phyloP scores from a whole-genome alignment of 192 early-diverging fungal genomes.

The Cladochytrium replicatum region DNA sequence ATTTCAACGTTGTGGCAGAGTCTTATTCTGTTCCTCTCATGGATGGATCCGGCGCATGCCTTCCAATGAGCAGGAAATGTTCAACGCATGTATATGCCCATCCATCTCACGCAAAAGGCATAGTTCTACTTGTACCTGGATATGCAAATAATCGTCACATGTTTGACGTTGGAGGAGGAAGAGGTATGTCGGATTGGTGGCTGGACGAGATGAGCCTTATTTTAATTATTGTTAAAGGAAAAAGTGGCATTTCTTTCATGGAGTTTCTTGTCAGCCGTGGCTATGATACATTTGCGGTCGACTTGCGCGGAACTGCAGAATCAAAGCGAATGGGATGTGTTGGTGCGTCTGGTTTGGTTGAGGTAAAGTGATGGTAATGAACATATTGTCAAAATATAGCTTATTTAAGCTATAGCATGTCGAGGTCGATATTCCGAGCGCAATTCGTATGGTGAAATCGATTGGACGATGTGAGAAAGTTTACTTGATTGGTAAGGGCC shows the following conservation, averaged over 20 bases:
- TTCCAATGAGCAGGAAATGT: slow-evolving; percentile 34
- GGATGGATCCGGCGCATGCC: slow-evolving; percentile 8
- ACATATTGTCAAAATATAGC: too few species aligned
- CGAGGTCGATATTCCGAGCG: slow-evolving; percentile 36
- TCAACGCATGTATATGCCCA: slow-evolving; percentile 15
- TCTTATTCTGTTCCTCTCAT: slow-evolving; percentile 19
- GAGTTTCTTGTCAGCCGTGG: slow-evolving; percentile 28
- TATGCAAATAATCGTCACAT: slow-evolving; percentile 32
- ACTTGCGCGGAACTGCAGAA: slow-evolving; percentile 29
- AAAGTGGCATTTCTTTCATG: slow-evolving; percentile 27
- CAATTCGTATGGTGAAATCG: slow-evolving; percentile 26
- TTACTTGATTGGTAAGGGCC: slow-evolving; percentile 35
- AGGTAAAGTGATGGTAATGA: not conserved
- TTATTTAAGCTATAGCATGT: too few species aligned
- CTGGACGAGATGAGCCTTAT: not conserved
- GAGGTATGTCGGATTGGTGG: slow-evolving; percentile 10
- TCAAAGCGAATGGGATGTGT: slow-evolving; percentile 15
- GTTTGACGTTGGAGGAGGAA: slow-evolving; percentile 34
- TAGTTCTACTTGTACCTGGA: slow-evolving; percentile 31
- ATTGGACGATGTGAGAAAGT: slow-evolving; percentile 25
- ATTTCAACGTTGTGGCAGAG: slow-evolving; percentile 24
- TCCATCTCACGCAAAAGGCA: slow-evolving; percentile 15
- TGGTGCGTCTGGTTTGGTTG: not conserved
- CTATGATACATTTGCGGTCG: slow-evolving; percentile 32
- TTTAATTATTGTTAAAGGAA: slow-evolving; percentile 1